Conservation (phyloP, 2,329 filamentous ascomycete genomes). For the Botryotinia globosa region DNA sequence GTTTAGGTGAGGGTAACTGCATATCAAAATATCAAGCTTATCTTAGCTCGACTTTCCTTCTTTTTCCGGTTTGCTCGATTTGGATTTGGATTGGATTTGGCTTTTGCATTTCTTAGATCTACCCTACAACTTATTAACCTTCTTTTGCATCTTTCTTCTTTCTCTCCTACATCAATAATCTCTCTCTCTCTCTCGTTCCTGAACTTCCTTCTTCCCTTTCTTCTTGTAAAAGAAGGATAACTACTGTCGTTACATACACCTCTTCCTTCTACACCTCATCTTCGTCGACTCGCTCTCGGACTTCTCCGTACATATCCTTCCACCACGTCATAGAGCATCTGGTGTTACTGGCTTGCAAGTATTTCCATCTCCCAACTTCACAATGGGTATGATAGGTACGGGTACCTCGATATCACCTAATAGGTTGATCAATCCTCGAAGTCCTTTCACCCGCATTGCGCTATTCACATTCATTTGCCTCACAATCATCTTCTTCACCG, state of each 20-base stretch:
- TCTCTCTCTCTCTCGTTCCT: background rate
- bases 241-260: conserved; percentile 7
- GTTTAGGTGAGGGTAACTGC: background rate
- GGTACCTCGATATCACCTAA: conserved; percentile 12
- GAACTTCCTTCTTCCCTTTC: background rate
- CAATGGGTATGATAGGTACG: conserved; percentile 13
- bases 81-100: background rate
- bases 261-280: background rate
- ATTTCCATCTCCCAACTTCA: background rate
- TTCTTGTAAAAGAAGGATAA: background rate
- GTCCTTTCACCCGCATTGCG: conserved; percentile 28
- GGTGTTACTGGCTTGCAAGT: conserved; percentile 1
- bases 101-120: background rate
- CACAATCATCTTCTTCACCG: conserved; percentile 29
- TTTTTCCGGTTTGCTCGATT: background rate
- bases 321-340: background rate
- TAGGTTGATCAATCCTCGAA: conserved; percentile 27
- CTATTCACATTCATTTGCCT: conserved; percentile 30
- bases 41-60: conserved; percentile 3
- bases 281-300: background rate
- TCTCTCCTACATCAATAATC: background rate
- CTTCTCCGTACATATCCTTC: background rate
- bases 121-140: background rate
- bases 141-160: background rate
- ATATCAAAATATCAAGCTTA: conserved; percentile 13